These are phyloP conservation scores for Usnea hakonensis DNA, from an alignment of 495 filamentous ascomycete genomes.

Conservation along the genomic window DNA sequence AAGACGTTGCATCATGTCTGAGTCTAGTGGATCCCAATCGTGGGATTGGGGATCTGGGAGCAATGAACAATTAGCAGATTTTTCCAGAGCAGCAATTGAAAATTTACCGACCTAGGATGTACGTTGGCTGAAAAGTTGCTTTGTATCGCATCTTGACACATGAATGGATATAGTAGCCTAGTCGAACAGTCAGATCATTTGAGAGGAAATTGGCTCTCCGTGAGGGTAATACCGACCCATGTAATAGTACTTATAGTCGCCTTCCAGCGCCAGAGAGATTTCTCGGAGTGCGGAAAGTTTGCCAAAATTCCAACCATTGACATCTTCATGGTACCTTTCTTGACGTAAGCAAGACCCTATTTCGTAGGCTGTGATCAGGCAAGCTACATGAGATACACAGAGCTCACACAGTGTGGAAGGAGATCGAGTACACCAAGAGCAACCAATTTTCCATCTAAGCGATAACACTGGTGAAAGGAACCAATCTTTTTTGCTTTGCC, in stretches of 20 bases:
- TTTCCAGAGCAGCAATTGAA: not conserved
- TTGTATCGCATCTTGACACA: slow-evolving; percentile 87
- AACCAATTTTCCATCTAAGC: slow-evolving; percentile 79
- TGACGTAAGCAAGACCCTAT: not conserved
- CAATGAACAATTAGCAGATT: slow-evolving; percentile 8
- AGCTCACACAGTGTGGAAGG: slow-evolving; percentile 78
- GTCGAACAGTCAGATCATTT: not conserved
- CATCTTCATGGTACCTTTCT: slow-evolving; percentile 65
- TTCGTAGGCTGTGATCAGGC: not conserved
- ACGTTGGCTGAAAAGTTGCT: slow-evolving; percentile 73
- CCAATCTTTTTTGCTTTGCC: slow-evolving; percentile 57
- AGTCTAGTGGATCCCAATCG: slow-evolving; percentile 67
- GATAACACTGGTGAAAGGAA: slow-evolving; percentile 93
- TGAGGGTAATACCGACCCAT: slow-evolving; percentile 54
- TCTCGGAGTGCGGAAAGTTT: slow-evolving; percentile 85
- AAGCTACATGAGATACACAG: slow-evolving; percentile 79
- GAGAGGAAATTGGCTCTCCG: not conserved
- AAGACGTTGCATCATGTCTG: slow-evolving; percentile 55
- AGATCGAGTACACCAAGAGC: slow-evolving; percentile 86
- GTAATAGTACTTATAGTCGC: slow-evolving; percentile 65
- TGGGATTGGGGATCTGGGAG: slow-evolving; percentile 60
- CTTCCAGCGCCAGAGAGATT: slow-evolving; percentile 68
- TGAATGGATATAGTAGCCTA: slow-evolving; percentile 63
- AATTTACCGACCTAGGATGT: slow-evolving; percentile 53
- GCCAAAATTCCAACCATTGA: slow-evolving; percentile 71